Base-by-base conservation (phyloP, 2,329 filamentous ascomycete species). In the Exophiala spinifera region DNA sequence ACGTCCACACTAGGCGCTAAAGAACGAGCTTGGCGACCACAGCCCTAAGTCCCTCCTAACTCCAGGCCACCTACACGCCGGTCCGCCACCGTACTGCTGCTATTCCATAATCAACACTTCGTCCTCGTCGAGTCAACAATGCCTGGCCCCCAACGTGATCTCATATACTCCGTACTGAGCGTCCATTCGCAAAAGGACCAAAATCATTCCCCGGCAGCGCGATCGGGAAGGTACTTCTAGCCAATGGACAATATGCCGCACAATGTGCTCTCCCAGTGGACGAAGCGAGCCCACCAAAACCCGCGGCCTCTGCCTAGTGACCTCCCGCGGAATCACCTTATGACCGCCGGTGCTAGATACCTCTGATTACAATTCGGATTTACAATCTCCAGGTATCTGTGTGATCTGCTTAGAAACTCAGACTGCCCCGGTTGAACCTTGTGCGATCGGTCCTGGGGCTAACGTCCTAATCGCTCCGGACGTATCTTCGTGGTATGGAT, bases 1-100 rank as follows among this genome's bases (percentile, higher is more conserved):
- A 33, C 45, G 15, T 19, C 45, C 15, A 25, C 45, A 34, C 6
- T 31, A 36, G 47, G 15, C 51, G 47, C 55, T 57, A 57, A 53
- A 53, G 55, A 57, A 57, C 55, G 55, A 57, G 55, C 55, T 53
- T 53, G 50, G 55, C 55, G 17, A 23, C 23, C 43, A 23, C 49
- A 52, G 19, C 25, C n/a, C 39, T n/a, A 15, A 51, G 25, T 37
- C 34, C 23, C 23, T 25, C 14, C 46, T 20, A 14, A 23, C 36
- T 49, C 33, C 13, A 15, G 36, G 36, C 17, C 11, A 39, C 23
- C 23, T 25, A 25, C 23, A 25, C 23, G 6, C 28, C 28, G 28
- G 3, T 2, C 28, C 23, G 7, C 23, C 23, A 25, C 23, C 3
- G n/a, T n/a, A 25, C 23, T 25, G 4, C 28, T 15, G 21, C 20